Evolutionary conservation across 805 yeast genomes (phyloP), one percentile per base, ranked within the genome.

Genomic region (Ogataea zsoltii): DNA sequence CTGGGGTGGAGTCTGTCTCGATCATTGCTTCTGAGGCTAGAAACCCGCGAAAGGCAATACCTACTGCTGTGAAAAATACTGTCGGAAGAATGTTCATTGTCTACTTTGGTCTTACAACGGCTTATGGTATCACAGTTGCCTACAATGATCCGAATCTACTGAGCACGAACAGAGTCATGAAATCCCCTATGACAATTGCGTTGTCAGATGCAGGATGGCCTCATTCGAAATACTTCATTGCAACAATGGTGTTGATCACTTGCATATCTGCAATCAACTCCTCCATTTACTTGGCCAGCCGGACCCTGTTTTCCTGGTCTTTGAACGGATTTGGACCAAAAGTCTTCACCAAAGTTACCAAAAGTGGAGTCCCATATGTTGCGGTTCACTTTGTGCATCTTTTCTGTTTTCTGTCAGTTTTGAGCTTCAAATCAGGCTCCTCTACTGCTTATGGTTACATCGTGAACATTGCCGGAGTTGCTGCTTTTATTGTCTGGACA

Each of bases 221-320:
- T 35, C 50, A 54, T 38, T 39, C 58, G 7, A 37, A 79, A 31
- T 56, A 54, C 74, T 38, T 70, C 69, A 31, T 70, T 71, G 16
- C 77, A 75, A 55, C 69, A 75, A 79, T 60, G 81, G 85, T 7
- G 73, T 80, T 57, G 72, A 80, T 54, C 62, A 80, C 45, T 50
- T 81, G 33, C 77, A 83, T 83, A 14, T 79, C 85, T 14, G 85
- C 89, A 4, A 76, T 81, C 56, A 83, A 83, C 64, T 73, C 84
- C 33, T 77, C 84, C 34, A 77, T 83, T 44, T 84, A 78, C 62
- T 70, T 83, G 56, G 85, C 86, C 7, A 78, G 85, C 3, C 68
- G 89, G 56, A 75, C 88, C 1, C 67, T 83, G 13, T 77, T 82
- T 49, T 77, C 75, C 42, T 74, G 83, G 72, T 79, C 87, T 9